These are phyloP conservation scores for Solanum ossicruentum DNA, from an alignment of 257 asterid species.

Conservation along the genomic window DNA sequence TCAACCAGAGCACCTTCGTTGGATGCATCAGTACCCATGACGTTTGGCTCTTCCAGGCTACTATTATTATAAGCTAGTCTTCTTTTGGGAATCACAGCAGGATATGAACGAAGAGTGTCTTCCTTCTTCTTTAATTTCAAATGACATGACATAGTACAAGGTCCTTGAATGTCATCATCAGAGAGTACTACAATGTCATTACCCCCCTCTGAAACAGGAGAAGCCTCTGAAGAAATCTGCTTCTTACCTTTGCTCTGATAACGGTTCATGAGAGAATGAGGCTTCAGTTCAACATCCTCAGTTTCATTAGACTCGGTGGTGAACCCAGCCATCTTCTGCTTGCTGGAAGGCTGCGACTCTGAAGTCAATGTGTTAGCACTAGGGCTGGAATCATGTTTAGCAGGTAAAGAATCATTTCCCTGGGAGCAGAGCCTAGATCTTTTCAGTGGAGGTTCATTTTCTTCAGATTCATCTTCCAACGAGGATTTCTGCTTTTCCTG, in stretches of 20 bases:
- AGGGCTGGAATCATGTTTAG: neutral
- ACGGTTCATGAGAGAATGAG: neutral
- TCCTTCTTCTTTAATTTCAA: neutral
- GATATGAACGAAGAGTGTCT: neutral
- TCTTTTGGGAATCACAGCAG: neutral
- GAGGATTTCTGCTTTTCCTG: neutral
- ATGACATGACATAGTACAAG: neutral
- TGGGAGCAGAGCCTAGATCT: constrained; percentile 6
- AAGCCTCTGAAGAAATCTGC: constrained; percentile 5
- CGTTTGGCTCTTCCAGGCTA: neutral
- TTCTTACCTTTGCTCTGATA: constrained; percentile 6
- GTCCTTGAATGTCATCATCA: neutral
- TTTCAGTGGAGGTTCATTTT: constrained; percentile 18
- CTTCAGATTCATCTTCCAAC: constrained; percentile 15
- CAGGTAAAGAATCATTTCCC: constrained; percentile 3
- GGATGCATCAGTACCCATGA: neutral
- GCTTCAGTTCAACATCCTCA: neutral
- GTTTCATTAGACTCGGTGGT: neutral
- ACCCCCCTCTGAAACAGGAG: neutral
- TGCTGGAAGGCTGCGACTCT: neutral
- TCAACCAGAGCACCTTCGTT: neutral
- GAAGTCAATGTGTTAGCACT: neutral
- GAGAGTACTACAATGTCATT: neutral
- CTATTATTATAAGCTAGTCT: neutral
- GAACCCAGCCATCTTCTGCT: neutral